A percentile compares a stretch with the other conserved stretches of the same genome.
Evolutionary conservation across 108 stramenopile species (phyloP).

Genomic region (Cyclostephanos tholiformis): DNA sequence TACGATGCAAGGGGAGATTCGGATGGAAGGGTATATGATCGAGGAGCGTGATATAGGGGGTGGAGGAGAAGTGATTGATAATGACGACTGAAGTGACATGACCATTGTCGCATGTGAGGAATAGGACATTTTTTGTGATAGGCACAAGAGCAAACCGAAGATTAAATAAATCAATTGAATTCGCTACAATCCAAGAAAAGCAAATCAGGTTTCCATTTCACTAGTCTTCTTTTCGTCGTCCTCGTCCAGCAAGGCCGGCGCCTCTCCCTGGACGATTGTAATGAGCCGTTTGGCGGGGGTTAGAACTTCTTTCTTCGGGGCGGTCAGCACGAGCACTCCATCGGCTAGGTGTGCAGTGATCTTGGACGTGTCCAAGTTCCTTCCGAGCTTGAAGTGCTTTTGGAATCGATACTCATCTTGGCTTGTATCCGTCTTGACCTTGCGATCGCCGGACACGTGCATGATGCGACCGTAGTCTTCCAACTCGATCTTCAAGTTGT

Average conservation of each 20-base stretch:
- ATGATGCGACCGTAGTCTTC: conserved; percentile 55
- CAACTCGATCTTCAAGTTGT: conserved; percentile 63
- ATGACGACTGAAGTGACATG: too few species aligned
- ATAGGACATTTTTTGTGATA: too few species aligned
- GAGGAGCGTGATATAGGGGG: too few species aligned
- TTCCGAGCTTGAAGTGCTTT: conserved; percentile 50
- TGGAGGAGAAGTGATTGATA: too few species aligned
- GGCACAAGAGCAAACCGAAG: too few species aligned
- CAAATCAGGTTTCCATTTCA: background rate
- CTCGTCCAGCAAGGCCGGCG: background rate
- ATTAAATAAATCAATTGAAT: too few species aligned
- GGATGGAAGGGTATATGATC: conserved; percentile 1
- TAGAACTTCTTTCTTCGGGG: background rate
- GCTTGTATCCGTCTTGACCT: conserved; percentile 31
- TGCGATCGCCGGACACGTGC: conserved; percentile 43
- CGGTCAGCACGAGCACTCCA: conserved; percentile 33
- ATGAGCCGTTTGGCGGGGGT: background rate
- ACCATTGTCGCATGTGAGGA: too few species aligned
- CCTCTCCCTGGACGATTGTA: background rate
- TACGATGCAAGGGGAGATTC: conserved; percentile 28
- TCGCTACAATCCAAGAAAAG: too few species aligned
- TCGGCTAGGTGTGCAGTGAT: conserved; percentile 46
- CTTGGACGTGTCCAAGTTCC: conserved; percentile 48
- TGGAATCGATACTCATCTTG: conserved; percentile 50
- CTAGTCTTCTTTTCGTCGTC: background rate